Evolutionary conservation across 2,329 filamentous ascomycete genomes (phyloP), one percentile per base, ranked within the genome.

Genomic region (Cladosporium oxysporum): DNA sequence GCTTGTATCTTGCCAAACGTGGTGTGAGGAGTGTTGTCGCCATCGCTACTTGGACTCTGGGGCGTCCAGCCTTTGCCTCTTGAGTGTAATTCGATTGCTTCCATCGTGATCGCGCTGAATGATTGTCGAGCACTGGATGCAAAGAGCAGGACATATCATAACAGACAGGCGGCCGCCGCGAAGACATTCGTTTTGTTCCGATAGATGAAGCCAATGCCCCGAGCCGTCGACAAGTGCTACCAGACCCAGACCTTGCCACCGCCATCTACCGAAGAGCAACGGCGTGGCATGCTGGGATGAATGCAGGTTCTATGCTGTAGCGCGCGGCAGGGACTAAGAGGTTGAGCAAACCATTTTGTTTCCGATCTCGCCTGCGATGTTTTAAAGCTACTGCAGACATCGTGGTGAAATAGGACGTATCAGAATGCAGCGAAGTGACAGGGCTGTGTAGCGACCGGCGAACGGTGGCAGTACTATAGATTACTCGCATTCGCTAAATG

Each of bases 1-100:
- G 69, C 35, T 76, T 72, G 66, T 80, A 78, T 61, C 11, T 50
- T 61, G 58, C 58, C 58, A 11, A 31, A 35, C 47, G 7, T 28
- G 8, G 41, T 35, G 21, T 58, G 33, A 49, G 37, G 23, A 8
- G 35, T 7, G 5, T 59, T 28, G 7, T 61, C 58, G 44, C 41
- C 58, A 49, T 50, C 18, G 23, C 41, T 35, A 28, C 58, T 33
- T 1, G 58, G 58, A 18, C 58, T 60, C 16, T 29, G 7, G 26
- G 26, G 18, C 10, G 12, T 21, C 37, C 37, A 60, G 37, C 28
- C 41, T n/a, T 49, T 35, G n/a, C 23, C 28, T 41, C 41, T 47
- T 5, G 44, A 31, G 18, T 61, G 58, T 11, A 61, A n/a, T n/a
- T 49, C 26, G 12, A 49, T 21, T 2, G 18, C 16, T 11, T 61